Evolutionary conservation across 2,329 filamentous ascomycete genomes (phyloP), one percentile per base, ranked within the genome.

Genomic region (Hymenoscyphus scutula): DNA sequence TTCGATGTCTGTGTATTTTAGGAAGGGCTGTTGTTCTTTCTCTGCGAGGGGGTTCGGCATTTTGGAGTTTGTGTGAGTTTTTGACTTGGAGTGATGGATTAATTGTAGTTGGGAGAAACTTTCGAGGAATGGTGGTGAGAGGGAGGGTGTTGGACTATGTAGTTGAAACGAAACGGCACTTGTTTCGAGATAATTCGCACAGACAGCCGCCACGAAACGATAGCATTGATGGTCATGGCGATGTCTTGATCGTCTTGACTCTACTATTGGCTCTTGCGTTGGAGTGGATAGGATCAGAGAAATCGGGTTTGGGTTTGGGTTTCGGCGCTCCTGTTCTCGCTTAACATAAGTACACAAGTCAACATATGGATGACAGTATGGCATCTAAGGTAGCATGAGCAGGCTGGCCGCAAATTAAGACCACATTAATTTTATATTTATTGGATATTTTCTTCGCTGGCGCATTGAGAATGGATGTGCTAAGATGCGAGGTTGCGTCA

Each of bases 81-180:
- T 19, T 23, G 41, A 3, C 4, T 45, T 5, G 41, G 2, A 10
- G 2, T 48, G 41, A 25, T 48, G 2, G 19, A 23, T 48, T 25
- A 11, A 5, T 11, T 19, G n/a, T 45, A 8, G 37, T 41, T 11
- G 41, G 19, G n/a, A 8, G 23, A 13, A 6, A 19, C 23, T 48
- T 48, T 19, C 2, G 23, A 19, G 19, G 23, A 11, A 11, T 7
- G n/a, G 11, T 8, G 1, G 23, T 48, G 10, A 19, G 23, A 8
- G 41, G 41, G 38, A 19, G 17, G 41, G 19, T 23, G n/a, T 48
- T 48, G 1, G 4, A 48, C 19, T 48, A 48, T 48, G 41, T 48
- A 48, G 19, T 23, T 48, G n/a, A 48, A 48, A 48, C 41, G 41
- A 48, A 48, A 48, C 41, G 11, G n/a, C 41, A 48, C n/a, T 48